phyloP scores from a whole-genome alignment of 2,329 filamentous ascomycete species.

The Claviceps maximensis region DNA sequence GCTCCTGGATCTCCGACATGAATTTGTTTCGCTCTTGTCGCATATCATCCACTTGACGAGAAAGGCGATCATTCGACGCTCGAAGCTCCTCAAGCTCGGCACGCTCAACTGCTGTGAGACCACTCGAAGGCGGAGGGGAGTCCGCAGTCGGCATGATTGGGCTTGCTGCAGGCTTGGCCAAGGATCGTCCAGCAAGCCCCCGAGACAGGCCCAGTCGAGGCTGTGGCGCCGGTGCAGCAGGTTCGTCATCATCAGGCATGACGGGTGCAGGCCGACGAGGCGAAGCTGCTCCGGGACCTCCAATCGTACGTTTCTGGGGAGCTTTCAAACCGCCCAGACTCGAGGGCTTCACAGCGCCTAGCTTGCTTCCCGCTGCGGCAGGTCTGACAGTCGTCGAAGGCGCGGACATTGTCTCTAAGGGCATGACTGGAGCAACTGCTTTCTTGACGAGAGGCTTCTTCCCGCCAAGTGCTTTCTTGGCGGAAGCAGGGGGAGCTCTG shows the following conservation, averaged over 20 bases:
- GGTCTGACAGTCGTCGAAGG: constrained; percentile 45
- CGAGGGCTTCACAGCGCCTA: constrained; percentile 40
- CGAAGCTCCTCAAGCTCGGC: constrained; percentile 88
- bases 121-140: constrained; percentile 47
- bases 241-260: constrained; percentile 44
- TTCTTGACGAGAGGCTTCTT: constrained; percentile 33
- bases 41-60: constrained; percentile 64
- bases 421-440: constrained; percentile 26
- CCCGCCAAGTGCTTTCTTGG: constrained; percentile 33
- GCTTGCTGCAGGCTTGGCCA: constrained; percentile 57
- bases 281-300: constrained; percentile 35
- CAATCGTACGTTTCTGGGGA: constrained; percentile 41
- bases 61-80: constrained; percentile 65
- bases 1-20: constrained; percentile 76
- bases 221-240: constrained; percentile 42
- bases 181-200: constrained; percentile 72
- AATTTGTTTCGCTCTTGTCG: constrained; percentile 71
- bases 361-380: constrained; percentile 32
- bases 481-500: constrained; percentile 31
- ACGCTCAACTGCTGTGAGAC: constrained; percentile 65
- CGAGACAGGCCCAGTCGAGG: constrained; percentile 56
- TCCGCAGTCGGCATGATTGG: constrained; percentile 36
- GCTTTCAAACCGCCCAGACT: constrained; percentile 45
- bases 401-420: constrained; percentile 37
- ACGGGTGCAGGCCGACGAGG: constrained; percentile 38